Percentiles rank a stretch among this genome's conserved stretches.
Evolutionary conservation across 2,329 filamentous ascomycete genomes (phyloP).

Genomic region (Ophiostoma sp.): DNA sequence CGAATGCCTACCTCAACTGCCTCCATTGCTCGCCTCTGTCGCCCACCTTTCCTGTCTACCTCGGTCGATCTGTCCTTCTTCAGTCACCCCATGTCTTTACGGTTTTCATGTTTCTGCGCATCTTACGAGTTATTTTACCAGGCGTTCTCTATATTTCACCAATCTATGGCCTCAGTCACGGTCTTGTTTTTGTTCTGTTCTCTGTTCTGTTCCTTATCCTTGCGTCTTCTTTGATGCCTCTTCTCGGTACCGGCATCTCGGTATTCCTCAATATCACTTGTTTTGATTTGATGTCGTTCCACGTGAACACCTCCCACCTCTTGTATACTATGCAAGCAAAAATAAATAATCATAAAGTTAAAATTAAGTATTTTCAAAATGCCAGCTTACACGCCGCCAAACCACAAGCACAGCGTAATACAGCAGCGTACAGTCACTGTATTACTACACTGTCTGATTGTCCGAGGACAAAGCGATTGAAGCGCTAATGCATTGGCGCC

Average conservation of each 20-base stretch:
- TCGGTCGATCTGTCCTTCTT: not conserved
- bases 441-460: too few relatives aligned
- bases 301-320: not conserved
- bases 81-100: not conserved
- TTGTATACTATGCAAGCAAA: not conserved
- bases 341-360: not conserved
- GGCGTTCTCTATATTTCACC: conserved; percentile 6
- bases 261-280: not conserved
- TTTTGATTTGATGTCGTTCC: not conserved
- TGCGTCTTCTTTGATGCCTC: not conserved
- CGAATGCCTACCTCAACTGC: too few relatives aligned
- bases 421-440: too few relatives aligned
- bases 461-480: not conserved
- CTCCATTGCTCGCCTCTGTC: not conserved
- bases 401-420: too few relatives aligned
- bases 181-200: not conserved
- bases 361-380: not conserved
- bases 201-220: not conserved
- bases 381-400: not conserved
- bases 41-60: not conserved
- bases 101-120: conserved; percentile 12
- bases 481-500: not conserved
- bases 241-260: not conserved
- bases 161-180: conserved; percentile 1
- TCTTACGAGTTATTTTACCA: not conserved